Evolutionary conservation across 1,284 basidiomycete species (phyloP), one percentile per base, ranked within the genome.

Genomic region (Trametes pubescens): DNA sequence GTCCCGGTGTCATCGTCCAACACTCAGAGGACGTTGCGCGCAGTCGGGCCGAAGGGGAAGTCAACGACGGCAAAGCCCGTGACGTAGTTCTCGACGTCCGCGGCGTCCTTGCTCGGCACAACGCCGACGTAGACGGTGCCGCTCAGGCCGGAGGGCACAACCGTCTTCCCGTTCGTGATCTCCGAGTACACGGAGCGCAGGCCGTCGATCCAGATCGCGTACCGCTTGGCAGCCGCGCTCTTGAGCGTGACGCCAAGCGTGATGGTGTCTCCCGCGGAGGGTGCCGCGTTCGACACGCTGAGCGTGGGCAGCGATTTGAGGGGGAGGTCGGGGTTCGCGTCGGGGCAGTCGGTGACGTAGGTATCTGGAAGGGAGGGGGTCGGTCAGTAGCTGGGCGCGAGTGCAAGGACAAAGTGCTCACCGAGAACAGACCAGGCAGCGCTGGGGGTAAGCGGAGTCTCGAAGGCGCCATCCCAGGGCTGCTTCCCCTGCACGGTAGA

Each of bases 391-490:
- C 11, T 14, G 8, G 26, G 13, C 2, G 18, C 55, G 18, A 16
- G 62, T n/a, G 40, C 24, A 22, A 24, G 43, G 38, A n/a, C 18
- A 7, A 40, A 14, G 14, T 18, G 38, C 49, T 21, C 46, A 52
- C 57, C 79, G n/a, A 56, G 58, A 38, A 67, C 43, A 2, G 66
- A 62, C 34, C 37, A 62, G 4, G 57, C 81, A 68, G 84, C 79
- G 72, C 79, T 80, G 65, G 82, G 75, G 51, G 77, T 75, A n/a
- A 88, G 77, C 2, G 86, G 83, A 0, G 77, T 80, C 78, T 83
- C 82, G 69, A 86, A 86, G 10, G 86, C 76, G 2, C 82, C 81
- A 53, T 82, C 83, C 87, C 87, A 90, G 0, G 84, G 80, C 37
- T 81, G 77, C 26, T 75, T 72, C 51, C 81, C 74, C 48, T 73